These are phyloP conservation scores for Helminthosporium solani DNA, from an alignment of 2,329 filamentous ascomycete species.

Conservation along the genomic window DNA sequence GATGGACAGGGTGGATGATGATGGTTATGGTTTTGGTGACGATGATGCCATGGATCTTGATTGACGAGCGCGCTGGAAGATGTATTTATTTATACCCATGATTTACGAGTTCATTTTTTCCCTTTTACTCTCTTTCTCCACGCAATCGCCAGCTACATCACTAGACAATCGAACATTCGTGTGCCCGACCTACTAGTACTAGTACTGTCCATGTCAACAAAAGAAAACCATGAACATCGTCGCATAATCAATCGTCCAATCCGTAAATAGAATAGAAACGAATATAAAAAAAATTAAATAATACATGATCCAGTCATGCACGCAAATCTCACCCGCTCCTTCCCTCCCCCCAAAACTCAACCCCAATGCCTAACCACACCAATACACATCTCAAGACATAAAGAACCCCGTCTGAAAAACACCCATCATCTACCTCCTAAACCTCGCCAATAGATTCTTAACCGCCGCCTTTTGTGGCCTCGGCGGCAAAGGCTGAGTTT, in stretches of 20 bases:
- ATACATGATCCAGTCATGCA: slow-evolving; percentile 37
- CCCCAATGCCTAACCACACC: not conserved
- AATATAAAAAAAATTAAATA: too few relatives aligned
- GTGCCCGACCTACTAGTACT: too few relatives aligned
- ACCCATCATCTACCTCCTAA: slow-evolving; percentile 21
- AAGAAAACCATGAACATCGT: slow-evolving; percentile 1
- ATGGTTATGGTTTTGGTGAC: slow-evolving; percentile 6
- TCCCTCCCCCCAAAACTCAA: not conserved
- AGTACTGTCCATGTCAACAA: too few relatives aligned
- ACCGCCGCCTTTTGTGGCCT: slow-evolving; percentile 33
- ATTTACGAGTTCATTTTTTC: too few relatives aligned
- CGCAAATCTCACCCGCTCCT: not conserved
- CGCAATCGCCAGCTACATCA: too few relatives aligned
- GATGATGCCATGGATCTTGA: slow-evolving; percentile 71
- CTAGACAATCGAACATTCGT: too few relatives aligned
- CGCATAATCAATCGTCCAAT: slow-evolving; percentile 10
- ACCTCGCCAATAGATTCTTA: slow-evolving; percentile 27
- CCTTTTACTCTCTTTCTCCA: too few relatives aligned
- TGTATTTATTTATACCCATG: too few relatives aligned
- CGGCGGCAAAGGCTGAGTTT: slow-evolving; percentile 23
- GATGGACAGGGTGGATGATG: not conserved
- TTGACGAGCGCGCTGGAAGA: slow-evolving; percentile 20
- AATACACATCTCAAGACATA: too few relatives aligned
- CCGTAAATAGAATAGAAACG: too few relatives aligned
- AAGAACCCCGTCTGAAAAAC: too few relatives aligned